Evolutionary conservation across 768 basidiomycete genomes (phyloP).

Genomic region (Tulasnella sp.): DNA sequence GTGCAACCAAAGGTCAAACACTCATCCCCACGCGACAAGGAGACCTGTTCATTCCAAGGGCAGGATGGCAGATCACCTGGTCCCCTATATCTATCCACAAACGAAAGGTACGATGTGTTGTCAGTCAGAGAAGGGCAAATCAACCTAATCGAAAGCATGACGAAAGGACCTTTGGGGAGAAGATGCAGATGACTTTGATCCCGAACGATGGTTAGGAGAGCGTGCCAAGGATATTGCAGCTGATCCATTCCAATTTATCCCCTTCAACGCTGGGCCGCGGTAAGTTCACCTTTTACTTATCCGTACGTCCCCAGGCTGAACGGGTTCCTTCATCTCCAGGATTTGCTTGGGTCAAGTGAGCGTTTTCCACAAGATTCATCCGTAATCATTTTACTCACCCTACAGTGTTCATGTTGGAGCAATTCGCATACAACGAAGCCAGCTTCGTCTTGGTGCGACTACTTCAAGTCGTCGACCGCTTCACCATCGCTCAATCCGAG

Average conservation of each 20-base stretch:
- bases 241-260: slow-evolving; percentile 11
- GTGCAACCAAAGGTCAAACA: slow-evolving; percentile 19
- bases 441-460: slow-evolving; percentile 19
- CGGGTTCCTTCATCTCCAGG: background rate
- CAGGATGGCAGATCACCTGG: background rate
- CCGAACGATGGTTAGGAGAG: slow-evolving; percentile 27
- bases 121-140: no score
- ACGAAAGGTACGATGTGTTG: slow-evolving; percentile 22
- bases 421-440: slow-evolving; percentile 19
- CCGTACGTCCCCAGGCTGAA: background rate
- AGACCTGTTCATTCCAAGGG: slow-evolving; percentile 9
- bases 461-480: slow-evolving; percentile 11
- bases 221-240: background rate
- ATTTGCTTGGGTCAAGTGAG: slow-evolving; percentile 11
- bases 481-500: slow-evolving; percentile 10
- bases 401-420: background rate
- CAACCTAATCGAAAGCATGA: no score
- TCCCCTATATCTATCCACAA: slow-evolving; percentile 22
- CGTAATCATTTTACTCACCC: background rate
- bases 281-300: background rate
- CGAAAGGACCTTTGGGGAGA: slow-evolving; percentile 26
- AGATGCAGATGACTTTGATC: slow-evolving; percentile 27
- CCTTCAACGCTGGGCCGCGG: slow-evolving; percentile 16
- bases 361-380: background rate
- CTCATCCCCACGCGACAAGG: slow-evolving; percentile 8